Conservation (phyloP, 306 rosid genomes). For the Neltuma alba region DNA sequence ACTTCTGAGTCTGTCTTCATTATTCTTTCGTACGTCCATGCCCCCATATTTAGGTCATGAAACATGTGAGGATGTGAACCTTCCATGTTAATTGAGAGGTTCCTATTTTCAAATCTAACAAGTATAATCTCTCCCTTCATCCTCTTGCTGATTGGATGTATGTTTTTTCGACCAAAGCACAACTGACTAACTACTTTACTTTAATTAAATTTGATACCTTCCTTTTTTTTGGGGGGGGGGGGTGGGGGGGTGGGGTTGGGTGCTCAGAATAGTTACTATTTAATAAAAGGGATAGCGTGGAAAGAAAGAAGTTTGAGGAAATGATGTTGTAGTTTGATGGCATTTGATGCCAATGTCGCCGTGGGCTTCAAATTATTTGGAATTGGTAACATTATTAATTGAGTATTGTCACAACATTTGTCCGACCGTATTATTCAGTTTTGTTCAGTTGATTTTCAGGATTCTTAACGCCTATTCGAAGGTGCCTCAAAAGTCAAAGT, state of each 20-base stretch:
- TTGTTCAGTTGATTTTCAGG: slow-evolving; percentile 26
- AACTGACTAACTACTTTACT: neutral
- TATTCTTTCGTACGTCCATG: neutral
- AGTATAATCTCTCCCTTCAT: neutral
- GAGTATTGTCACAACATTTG: neutral
- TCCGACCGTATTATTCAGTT: slow-evolving; percentile 3
- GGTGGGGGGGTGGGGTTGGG: too few species aligned
- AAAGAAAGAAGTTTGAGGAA: neutral
- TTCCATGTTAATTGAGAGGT: neutral
- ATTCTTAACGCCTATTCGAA: slow-evolving; percentile 38
- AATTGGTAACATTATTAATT: neutral
- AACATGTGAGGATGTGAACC: neutral
- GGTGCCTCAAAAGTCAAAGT: slow-evolving; percentile 44
- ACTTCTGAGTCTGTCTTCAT: neutral
- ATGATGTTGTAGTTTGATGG: neutral
- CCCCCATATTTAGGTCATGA: neutral
- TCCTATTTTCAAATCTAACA: neutral
- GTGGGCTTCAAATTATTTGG: neutral
- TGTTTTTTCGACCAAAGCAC: neutral
- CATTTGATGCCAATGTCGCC: neutral
- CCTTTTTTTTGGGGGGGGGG: neutral
- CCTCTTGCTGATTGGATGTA: slow-evolving; percentile 14
- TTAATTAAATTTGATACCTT: slow-evolving; percentile 9
- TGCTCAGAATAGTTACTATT: neutral
- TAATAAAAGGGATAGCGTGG: neutral